These are phyloP conservation scores for Neodidymelliopsis sp. DNA, from an alignment of 2,329 filamentous ascomycete genomes.

Conservation along the genomic window DNA sequence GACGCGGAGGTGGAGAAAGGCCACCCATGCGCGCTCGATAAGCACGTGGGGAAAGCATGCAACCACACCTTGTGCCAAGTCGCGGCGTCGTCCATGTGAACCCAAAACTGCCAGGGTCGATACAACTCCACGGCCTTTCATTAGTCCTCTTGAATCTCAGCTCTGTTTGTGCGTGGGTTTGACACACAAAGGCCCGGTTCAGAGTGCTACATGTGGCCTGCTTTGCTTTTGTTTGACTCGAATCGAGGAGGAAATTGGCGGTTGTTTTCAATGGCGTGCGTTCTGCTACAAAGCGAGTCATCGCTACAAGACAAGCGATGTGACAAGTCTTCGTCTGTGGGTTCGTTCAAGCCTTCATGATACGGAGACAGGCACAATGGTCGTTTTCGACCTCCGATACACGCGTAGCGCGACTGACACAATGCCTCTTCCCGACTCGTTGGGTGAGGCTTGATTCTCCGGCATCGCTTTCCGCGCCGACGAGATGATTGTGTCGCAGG, in stretches of 20 bases:
- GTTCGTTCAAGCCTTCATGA: neutral
- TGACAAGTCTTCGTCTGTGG: neutral
- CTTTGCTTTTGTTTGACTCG: neutral
- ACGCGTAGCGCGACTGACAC: neutral
- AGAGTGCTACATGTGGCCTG: slow-evolving; percentile 7
- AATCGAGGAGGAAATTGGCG: slow-evolving; percentile 1
- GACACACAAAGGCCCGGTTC: slow-evolving; percentile 1
- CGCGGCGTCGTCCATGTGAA: slow-evolving; percentile 44
- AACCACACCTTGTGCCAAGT: slow-evolving; percentile 34
- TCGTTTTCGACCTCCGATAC: neutral
- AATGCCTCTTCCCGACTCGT: neutral
- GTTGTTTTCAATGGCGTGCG: slow-evolving; percentile 11
- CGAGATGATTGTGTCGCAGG: slow-evolving; percentile 15
- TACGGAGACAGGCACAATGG: neutral
- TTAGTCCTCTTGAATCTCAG: slow-evolving; percentile 27
- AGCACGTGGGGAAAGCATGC: slow-evolving; percentile 45
- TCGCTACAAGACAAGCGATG: neutral
- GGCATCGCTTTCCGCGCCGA: neutral
- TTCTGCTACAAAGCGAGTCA: slow-evolving; percentile 6
- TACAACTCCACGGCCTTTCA: slow-evolving; percentile 23
- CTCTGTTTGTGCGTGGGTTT: slow-evolving; percentile 7
- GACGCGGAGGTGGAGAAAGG: neutral
- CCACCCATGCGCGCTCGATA: slow-evolving; percentile 30
- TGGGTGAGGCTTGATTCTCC: neutral
- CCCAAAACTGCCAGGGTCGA: slow-evolving; percentile 27